Conservation (phyloP, 2,329 filamentous ascomycete genomes). For the Alternaria viburni region DNA sequence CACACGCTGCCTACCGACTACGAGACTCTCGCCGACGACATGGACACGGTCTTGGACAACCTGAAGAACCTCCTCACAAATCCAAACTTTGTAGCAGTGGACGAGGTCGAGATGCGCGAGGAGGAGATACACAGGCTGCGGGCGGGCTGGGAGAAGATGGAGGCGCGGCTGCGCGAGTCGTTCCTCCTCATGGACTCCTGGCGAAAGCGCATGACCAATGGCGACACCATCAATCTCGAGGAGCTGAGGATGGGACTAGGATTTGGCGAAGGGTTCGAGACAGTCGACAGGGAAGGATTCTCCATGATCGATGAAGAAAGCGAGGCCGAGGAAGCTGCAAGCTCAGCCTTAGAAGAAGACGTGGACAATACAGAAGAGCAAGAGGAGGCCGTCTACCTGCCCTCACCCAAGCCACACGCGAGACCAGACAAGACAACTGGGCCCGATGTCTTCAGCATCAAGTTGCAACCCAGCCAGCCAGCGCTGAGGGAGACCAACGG, state of each 20-base stretch:
- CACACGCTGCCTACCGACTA: conserved; percentile 64
- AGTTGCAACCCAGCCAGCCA: conserved; percentile 38
- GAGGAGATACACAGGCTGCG: conserved; percentile 85
- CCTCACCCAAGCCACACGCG: conserved; percentile 31
- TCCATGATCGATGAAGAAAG: conserved; percentile 36
- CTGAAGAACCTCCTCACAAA: conserved; percentile 87
- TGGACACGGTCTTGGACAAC: conserved; percentile 80
- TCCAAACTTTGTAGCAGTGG: conserved; percentile 92
- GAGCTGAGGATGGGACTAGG: conserved; percentile 66
- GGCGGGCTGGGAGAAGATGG: conserved; percentile 92
- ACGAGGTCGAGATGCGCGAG: conserved; percentile 91
- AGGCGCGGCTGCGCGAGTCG: conserved; percentile 86
- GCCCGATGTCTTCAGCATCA: conserved; percentile 44
- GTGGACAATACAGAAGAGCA: conserved; percentile 25
- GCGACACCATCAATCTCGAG: conserved; percentile 69
- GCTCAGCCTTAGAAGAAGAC: conserved; percentile 41
- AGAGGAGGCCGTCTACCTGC: conserved; percentile 18
- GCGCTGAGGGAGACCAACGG: conserved; percentile 45
- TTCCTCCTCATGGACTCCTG: conserved; percentile 90
- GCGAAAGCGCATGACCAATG: conserved; percentile 79
- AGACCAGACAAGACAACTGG: conserved; percentile 24
- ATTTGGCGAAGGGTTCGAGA: conserved; percentile 59
- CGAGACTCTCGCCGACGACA: conserved; percentile 72
- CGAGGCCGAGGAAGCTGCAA: conserved; percentile 28
- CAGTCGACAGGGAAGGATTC: conserved; percentile 37